Base-by-base conservation (phyloP, 495 filamentous ascomycete species). In the Lophiostoma macrostomum region DNA sequence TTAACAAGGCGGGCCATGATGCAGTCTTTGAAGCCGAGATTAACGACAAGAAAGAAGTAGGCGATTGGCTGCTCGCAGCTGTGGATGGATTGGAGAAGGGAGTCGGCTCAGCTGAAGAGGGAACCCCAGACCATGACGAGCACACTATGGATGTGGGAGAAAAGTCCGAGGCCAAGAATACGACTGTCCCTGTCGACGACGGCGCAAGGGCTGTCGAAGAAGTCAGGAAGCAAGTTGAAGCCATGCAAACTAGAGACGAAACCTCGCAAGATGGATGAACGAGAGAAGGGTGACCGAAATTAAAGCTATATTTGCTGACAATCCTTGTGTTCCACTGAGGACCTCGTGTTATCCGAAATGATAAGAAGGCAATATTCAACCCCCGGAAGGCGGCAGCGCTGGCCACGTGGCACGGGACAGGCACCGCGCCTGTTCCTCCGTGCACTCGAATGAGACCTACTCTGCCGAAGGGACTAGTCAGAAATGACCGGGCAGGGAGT, bases 11-110 rank as follows among this genome's bases (percentile, higher is more conserved):
- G 19, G 90, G 91, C 2, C 86, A 93, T 57, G 84, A 94, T 63
- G 85, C 90, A 4, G 75, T 94, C 4, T 94, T 87, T 65, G 79
- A 95, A 61, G 91, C 91, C 3, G 86, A 90, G 70, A 73, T 85
- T 41, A 82, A 79, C 46, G 82, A 79, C 37, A 84, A 86, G 66
- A 69, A 72, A 38, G 79, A 85, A 27, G 82, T 88, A 10, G 85
- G 84, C 11, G 77, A 83, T 18, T 84, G 79, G 68, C 75, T 87
- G 56, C 61, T 89, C 28, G 69, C 73, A 40, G 72, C 78, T 45
- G 75, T 75, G 22, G 76, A 69, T 40, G 71, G 69, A n/a, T 47
- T 84, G 32, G 82, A 84, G 61, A 72, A 72, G 28, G 75, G 71
- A 12, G 34, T 55, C 31, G 55, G 40, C 29, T 50, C 36, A 63